Conservation (phyloP, 2,329 filamentous ascomycete species). For the Colletotrichum godetiae region DNA sequence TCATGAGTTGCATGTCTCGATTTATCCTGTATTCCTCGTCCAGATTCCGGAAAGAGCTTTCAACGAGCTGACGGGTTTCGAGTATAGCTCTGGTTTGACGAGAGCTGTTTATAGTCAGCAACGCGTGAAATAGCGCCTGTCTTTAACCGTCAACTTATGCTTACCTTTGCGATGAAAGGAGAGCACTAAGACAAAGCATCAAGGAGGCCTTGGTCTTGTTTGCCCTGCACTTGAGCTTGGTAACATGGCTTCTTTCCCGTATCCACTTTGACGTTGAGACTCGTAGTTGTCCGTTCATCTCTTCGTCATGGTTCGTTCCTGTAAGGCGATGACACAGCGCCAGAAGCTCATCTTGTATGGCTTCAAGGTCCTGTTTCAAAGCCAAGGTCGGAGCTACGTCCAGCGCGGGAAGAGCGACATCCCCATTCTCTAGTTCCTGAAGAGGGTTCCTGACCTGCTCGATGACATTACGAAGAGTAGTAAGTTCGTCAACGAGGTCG, state of each 20-base stretch:
- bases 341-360: neutral
- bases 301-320: neutral
- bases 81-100: constrained; percentile 10
- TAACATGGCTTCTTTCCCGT: constrained; percentile 1
- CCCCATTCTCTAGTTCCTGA: neutral
- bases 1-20: neutral
- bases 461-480: neutral
- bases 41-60: neutral
- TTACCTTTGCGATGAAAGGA: constrained; percentile 9
- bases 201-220: neutral
- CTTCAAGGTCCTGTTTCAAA: neutral
- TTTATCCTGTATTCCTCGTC: neutral
- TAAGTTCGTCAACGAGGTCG: constrained; percentile 13
- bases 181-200: neutral
- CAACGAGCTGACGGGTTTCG: neutral
- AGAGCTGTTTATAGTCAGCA: neutral
- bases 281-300: neutral
- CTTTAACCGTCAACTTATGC: neutral
- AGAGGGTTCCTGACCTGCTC: constrained; percentile 7
- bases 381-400: neutral
- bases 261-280: constrained; percentile 14
- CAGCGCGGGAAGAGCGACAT: neutral
- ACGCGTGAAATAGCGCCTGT: neutral
- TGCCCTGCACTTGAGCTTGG: neutral
- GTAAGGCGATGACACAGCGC: constrained; percentile 3